These are phyloP conservation scores for Kodamaea jinghongensis DNA, from an alignment of 805 yeast genomes.

Conservation along the genomic window DNA sequence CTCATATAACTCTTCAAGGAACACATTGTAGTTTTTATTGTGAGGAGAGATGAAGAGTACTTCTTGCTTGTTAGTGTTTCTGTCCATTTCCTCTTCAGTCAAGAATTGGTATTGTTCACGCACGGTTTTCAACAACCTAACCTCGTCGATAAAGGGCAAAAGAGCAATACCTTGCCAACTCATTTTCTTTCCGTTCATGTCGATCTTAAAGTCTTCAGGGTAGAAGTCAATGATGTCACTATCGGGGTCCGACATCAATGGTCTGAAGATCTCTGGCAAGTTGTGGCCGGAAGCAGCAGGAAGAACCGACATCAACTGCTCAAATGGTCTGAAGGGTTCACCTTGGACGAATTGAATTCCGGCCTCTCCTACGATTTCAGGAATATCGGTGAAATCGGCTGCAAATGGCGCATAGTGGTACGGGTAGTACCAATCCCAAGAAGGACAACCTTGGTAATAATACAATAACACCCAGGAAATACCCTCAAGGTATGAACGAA, in stretches of 20 bases:
- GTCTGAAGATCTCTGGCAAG: slow-evolving; percentile 76
- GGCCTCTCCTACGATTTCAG: slow-evolving; percentile 40
- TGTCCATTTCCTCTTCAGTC: slow-evolving; percentile 60
- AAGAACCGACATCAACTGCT: slow-evolving; percentile 90
- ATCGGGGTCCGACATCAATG: slow-evolving; percentile 72
- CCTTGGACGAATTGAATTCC: slow-evolving; percentile 63
- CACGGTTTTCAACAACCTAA: slow-evolving; percentile 66
- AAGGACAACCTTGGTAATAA: slow-evolving; percentile 96
- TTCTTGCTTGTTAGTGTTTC: slow-evolving; percentile 72
- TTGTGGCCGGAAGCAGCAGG: slow-evolving; percentile 93
- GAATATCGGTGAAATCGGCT: slow-evolving; percentile 65
- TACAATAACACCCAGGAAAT: slow-evolving; percentile 94
- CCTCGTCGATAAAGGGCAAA: slow-evolving; percentile 86
- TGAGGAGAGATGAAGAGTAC: slow-evolving; percentile 64
- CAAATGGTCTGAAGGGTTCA: slow-evolving; percentile 83
- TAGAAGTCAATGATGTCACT: slow-evolving; percentile 89
- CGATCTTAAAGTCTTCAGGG: slow-evolving; percentile 83
- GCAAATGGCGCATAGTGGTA: slow-evolving; percentile 99
- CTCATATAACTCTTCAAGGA: slow-evolving; percentile 39
- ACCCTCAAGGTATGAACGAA: slow-evolving; percentile 81
- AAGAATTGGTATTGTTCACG: slow-evolving; percentile 59
- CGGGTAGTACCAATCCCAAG: slow-evolving; percentile 98
- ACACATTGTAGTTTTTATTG: slow-evolving; percentile 47
- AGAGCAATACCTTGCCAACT: slow-evolving; percentile 94
- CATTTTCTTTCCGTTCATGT: slow-evolving; percentile 94